Evolutionary conservation across 2,329 filamentous ascomycete genomes (phyloP).

Genomic region (Pseudogymnoascus sp.): DNA sequence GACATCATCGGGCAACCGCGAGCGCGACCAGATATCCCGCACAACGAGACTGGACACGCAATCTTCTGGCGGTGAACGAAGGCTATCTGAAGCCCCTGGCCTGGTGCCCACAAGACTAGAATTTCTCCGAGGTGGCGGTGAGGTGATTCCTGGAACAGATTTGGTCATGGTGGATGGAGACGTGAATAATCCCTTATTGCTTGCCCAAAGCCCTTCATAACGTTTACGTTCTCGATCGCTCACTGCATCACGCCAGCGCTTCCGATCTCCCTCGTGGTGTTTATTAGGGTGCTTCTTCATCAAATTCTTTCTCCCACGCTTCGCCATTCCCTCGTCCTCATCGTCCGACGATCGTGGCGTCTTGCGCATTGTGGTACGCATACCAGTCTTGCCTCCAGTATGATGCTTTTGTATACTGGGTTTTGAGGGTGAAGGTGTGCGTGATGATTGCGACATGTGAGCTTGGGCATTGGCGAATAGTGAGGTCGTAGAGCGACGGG

Average conservation of each 20-base stretch:
- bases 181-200: constrained; percentile 53
- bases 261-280: constrained; percentile 67
- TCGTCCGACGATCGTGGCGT: constrained; percentile 26
- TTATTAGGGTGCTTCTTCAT: constrained; percentile 58
- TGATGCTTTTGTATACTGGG: background rate
- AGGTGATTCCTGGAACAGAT: background rate
- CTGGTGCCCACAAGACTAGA: background rate
- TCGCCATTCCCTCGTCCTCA: constrained; percentile 17
- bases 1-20: constrained; percentile 57
- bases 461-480: constrained; percentile 30
- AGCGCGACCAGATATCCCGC: constrained; percentile 67
- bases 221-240: constrained; percentile 65
- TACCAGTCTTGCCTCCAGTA: constrained; percentile 33
- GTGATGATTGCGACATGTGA: constrained; percentile 26
- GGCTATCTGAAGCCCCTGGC: constrained; percentile 13
- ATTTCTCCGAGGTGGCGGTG: background rate
- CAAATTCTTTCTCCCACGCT: constrained; percentile 35
- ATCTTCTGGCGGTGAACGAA: constrained; percentile 28
- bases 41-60: constrained; percentile 60
- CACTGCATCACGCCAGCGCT: constrained; percentile 68
- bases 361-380: constrained; percentile 60
- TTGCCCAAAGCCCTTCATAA: constrained; percentile 80
- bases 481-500: constrained; percentile 29
- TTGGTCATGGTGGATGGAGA: constrained; percentile 16
- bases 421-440: constrained; percentile 36